Base-by-base conservation (phyloP, 176 grass and related monocot species). In the Echinochloa phyllopogon region DNA sequence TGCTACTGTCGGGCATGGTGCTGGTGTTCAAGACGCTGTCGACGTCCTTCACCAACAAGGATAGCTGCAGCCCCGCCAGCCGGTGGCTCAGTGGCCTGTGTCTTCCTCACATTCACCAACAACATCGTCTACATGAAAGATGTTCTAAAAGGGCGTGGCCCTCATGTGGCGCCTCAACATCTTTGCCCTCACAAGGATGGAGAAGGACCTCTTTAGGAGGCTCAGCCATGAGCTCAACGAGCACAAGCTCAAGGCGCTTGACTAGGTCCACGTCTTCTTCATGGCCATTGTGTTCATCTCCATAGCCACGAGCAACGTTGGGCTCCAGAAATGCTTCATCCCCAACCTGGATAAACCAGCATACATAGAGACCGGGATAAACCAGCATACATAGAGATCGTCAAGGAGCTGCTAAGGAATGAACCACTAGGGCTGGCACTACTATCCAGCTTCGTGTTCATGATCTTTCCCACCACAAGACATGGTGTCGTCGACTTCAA, bases 101-200 rank as follows among this genome's bases (percentile, higher is more conserved):
- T 70, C 67, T 70, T 70, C 67, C 41, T 70, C 67, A 45, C 40
- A 40, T 70, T 70, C 67, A 70, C 67, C 67, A 41, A 70, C 67
- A 45, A 21, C 67, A 44, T 70, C 67, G 0, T 45, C 20, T 0
- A 69, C 39, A 0, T 12, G 0, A n/a, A 2, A 11, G 20, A 69
- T 24, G 21, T 3, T 12, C 67, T 70, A 70, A 40, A 24, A 70
- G 5, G 67, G 67, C 21, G 67, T 70, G 10, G 67, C 67, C 2
- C 20, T 45, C 4, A 10, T 41, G 21, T 4, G 11, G 3, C 67
- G 67, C 5, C 67, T 70, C 67, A 23, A 45, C 6, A 4, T 70
- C 3, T 45, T 70, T 41, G 41, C 20, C 67, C 41, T 70, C 36
- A n/a, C 40, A 17, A 18, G 8, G 40, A 23, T 3, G 41, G 67